Evolutionary conservation across 2,329 filamentous ascomycete species (phyloP).

Genomic region (Akanthomyces muscarius): DNA sequence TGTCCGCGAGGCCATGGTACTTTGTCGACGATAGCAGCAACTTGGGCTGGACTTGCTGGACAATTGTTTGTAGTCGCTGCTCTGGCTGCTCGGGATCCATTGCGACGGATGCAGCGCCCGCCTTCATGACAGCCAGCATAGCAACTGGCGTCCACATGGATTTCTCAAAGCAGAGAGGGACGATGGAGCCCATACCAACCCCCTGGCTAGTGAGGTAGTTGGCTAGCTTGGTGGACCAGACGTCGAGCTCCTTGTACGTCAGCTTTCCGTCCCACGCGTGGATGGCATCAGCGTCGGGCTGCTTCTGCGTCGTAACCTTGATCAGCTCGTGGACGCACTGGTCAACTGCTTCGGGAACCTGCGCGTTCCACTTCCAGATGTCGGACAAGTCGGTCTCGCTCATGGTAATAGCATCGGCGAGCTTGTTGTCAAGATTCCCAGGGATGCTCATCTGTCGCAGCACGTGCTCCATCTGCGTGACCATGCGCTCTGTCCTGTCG

Average conservation of each 20-base stretch:
- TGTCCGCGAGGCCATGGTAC: conserved; percentile 13
- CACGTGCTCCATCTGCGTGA: conserved; percentile 8
- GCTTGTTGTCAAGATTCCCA: not conserved
- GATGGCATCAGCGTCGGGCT: conserved; percentile 35
- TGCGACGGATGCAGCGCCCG: conserved; percentile 25
- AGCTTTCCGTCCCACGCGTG: conserved; percentile 42
- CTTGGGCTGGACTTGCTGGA: conserved; percentile 19
- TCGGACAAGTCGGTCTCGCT: conserved; percentile 19
- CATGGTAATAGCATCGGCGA: not conserved
- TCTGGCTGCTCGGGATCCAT: conserved; percentile 25
- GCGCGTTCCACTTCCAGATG: conserved; percentile 18
- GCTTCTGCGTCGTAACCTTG: conserved; percentile 30
- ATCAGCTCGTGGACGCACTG: conserved; percentile 40
- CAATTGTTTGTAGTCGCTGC: conserved; percentile 20
- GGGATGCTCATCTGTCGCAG: conserved; percentile 4
- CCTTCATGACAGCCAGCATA: conserved; percentile 24
- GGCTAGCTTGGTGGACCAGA: conserved; percentile 18
- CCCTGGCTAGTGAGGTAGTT: conserved; percentile 20
- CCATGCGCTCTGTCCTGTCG: not conserved
- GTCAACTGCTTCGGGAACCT: conserved; percentile 17
- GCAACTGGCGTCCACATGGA: conserved; percentile 25
- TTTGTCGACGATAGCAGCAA: conserved; percentile 23
- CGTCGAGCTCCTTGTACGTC: conserved; percentile 36
- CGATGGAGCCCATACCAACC: conserved; percentile 25
- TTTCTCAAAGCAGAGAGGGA: conserved; percentile 27